phyloP scores from a whole-genome alignment of 2,329 filamentous ascomycete genomes.

The Arthrobotrys megalospora region DNA sequence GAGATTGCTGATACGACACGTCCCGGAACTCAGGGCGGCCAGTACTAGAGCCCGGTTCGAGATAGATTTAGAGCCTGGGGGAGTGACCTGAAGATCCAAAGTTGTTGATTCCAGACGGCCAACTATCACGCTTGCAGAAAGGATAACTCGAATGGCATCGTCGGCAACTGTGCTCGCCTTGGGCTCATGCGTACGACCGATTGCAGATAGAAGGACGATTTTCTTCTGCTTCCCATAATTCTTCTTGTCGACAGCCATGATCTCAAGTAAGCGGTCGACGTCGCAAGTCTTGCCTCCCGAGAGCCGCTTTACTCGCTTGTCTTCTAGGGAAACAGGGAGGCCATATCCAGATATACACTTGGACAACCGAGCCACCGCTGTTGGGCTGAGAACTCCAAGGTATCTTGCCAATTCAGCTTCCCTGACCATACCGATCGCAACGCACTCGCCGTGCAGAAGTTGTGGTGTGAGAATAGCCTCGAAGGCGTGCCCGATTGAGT shows the following conservation, averaged over 20 bases:
- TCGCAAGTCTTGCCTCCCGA: slow-evolving; percentile 90
- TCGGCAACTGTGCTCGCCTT: slow-evolving; percentile 93
- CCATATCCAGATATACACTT: slow-evolving; percentile 97
- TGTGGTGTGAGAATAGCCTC: slow-evolving; percentile 96
- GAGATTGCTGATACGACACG: slow-evolving; percentile 90
- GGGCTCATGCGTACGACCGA: slow-evolving; percentile 88
- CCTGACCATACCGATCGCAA: slow-evolving; percentile 98
- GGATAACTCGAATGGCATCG: slow-evolving; percentile 82
- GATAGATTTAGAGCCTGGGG: slow-evolving; percentile 96
- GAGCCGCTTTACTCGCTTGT: slow-evolving; percentile 84
- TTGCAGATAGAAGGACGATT: slow-evolving; percentile 90
- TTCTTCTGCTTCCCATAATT: slow-evolving; percentile 97
- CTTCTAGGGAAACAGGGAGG: slow-evolving; percentile 85
- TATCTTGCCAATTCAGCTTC: slow-evolving; percentile 94
- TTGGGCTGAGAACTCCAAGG: slow-evolving; percentile 85
- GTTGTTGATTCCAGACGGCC: slow-evolving; percentile 70
- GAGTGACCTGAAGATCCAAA: slow-evolving; percentile 82
- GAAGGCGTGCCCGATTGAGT: slow-evolving; percentile 96
- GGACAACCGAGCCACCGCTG: slow-evolving; percentile 87
- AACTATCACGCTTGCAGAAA: slow-evolving; percentile 84
- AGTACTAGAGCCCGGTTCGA: slow-evolving; percentile 96
- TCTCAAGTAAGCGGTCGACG: slow-evolving; percentile 85
- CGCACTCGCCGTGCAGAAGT: slow-evolving; percentile 93
- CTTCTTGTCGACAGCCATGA: slow-evolving; percentile 99
- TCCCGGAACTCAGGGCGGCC: slow-evolving; percentile 87